Percentiles rank a stretch among this genome's conserved stretches.
Conservation (phyloP, 371 early-diverging fungal genomes). For the Zopfochytrium polystomum region DNA sequence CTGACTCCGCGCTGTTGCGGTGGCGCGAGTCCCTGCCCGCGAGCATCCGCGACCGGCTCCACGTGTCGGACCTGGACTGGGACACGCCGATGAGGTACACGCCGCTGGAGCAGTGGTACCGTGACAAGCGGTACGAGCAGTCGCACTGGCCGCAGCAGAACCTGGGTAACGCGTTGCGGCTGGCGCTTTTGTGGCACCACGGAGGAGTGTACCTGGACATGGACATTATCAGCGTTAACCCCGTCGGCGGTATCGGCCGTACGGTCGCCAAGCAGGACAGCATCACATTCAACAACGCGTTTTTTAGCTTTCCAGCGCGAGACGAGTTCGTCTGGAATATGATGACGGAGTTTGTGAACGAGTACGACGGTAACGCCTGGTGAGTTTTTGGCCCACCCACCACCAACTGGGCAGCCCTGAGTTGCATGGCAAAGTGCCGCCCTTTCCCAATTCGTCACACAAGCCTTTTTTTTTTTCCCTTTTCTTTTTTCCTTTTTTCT, state of each 20-base stretch:
- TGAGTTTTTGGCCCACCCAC: neutral
- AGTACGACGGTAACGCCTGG: constrained; percentile 30
- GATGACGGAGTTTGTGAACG: constrained; percentile 34
- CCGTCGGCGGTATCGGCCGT: constrained; percentile 18
- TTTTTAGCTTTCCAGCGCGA: constrained; percentile 22
- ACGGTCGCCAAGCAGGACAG: constrained; percentile 19
- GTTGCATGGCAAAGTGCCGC: neutral
- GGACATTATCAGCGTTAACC: constrained; percentile 32
- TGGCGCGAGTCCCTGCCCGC: neutral
- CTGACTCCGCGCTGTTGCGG: neutral
- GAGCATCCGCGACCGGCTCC: constrained; percentile 8
- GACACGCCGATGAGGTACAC: neutral
- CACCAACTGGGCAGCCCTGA: neutral
- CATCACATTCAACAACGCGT: constrained; percentile 26
- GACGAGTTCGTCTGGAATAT: constrained; percentile 30
- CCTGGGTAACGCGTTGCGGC: constrained; percentile 31
- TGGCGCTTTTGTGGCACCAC: constrained; percentile 22
- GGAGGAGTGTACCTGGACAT: constrained; percentile 35
- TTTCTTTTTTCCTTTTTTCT: too few species aligned
- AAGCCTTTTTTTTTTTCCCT: neutral
- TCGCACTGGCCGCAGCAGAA: constrained; percentile 17
- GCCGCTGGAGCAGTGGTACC: constrained; percentile 10
- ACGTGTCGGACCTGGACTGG: neutral
- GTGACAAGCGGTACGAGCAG: neutral
- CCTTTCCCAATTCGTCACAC: neutral